Conservation (phyloP, 257 asterid genomes). For the Striga asiatica region DNA sequence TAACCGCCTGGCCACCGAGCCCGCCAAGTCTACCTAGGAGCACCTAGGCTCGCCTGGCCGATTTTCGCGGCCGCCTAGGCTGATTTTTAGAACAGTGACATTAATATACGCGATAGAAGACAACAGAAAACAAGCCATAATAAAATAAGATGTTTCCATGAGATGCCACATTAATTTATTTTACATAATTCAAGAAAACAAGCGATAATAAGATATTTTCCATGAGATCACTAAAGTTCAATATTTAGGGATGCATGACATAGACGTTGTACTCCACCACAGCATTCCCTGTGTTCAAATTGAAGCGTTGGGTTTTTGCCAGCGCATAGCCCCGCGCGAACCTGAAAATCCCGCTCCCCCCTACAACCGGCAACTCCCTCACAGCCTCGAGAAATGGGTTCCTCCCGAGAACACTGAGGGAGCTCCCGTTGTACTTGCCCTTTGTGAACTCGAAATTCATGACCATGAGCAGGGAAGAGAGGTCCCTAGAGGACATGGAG, state of each 20-base stretch:
- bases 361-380: conserved; percentile 58
- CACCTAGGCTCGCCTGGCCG: too few relatives aligned
- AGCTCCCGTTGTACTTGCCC: conserved; percentile 42
- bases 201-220: neutral
- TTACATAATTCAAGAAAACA: neutral
- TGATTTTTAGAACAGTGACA: too few relatives aligned
- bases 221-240: too few relatives aligned
- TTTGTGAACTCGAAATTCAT: conserved; percentile 27
- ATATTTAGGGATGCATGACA: conserved; percentile 34
- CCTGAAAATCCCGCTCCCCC: conserved; percentile 46
- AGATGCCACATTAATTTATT: too few relatives aligned
- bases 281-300: conserved; percentile 35
- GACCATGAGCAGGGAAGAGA: conserved; percentile 25
- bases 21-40: too few relatives aligned
- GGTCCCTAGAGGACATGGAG: conserved; percentile 20
- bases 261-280: conserved; percentile 51
- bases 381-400: conserved; percentile 26
- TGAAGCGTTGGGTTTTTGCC: conserved; percentile 29
- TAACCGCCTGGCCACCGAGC: too few relatives aligned
- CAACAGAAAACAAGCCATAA: too few relatives aligned
- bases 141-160: too few relatives aligned
- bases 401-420: conserved; percentile 40
- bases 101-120: too few relatives aligned
- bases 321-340: conserved; percentile 49
- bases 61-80: too few relatives aligned